Evolutionary conservation across 352 stramenopile species (phyloP).

Genomic region (Phytophthora ramorum): DNA sequence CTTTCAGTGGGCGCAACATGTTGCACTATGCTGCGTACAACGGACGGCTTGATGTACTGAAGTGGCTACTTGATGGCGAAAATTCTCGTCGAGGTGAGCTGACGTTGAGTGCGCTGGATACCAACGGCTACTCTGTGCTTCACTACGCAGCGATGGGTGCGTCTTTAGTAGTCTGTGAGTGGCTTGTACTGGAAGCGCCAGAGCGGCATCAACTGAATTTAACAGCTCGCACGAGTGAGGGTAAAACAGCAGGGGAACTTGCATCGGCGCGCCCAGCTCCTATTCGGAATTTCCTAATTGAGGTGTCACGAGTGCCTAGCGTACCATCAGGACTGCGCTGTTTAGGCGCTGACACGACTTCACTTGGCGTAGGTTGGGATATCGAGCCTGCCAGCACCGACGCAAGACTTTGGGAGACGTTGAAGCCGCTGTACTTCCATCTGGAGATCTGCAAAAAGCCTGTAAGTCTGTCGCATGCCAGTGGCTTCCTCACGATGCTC

Average conservation of each 20-base stretch:
- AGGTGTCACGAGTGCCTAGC: conserved; percentile 43
- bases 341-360: conserved; percentile 58
- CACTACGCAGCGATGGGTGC: conserved; percentile 75
- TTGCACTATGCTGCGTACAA: conserved; percentile 82
- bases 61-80: conserved; percentile 50
- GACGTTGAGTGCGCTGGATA: conserved; percentile 46
- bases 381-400: conserved; percentile 42
- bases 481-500: conserved; percentile 59
- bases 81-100: conserved; percentile 40
- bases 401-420: conserved; percentile 33
- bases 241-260: conserved; percentile 51
- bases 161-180: conserved; percentile 62
- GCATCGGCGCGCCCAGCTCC: conserved; percentile 36
- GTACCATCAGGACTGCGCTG: conserved; percentile 47
- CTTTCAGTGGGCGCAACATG: conserved; percentile 66
- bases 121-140: conserved; percentile 66
- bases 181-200: conserved; percentile 61
- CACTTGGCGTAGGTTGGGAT: conserved; percentile 67
- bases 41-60: conserved; percentile 48
- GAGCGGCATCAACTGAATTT: conserved; percentile 48
- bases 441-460: conserved; percentile 73
- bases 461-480: conserved; percentile 47
- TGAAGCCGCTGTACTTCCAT: conserved; percentile 60
- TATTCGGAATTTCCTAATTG: conserved; percentile 51
- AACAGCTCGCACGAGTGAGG: conserved; percentile 50